These are phyloP conservation scores for Starmera dryadoides DNA, from an alignment of 805 yeast genomes.

Conservation along the genomic window DNA sequence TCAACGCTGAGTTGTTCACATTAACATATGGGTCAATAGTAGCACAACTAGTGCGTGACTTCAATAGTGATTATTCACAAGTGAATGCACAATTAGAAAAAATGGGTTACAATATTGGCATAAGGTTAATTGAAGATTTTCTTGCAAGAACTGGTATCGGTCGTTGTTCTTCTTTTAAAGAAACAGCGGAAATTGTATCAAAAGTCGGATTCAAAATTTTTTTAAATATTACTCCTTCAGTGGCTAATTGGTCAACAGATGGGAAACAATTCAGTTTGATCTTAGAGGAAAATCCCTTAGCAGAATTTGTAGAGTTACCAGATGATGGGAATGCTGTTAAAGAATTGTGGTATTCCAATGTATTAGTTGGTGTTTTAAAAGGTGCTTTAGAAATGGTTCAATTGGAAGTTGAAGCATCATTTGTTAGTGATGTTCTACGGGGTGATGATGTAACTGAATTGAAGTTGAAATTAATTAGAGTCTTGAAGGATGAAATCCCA, in stretches of 20 bases:
- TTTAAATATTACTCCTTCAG: conserved; percentile 70
- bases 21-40: conserved; percentile 92
- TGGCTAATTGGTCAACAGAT: conserved; percentile 72
- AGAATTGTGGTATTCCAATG: conserved; percentile 89
- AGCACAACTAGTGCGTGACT: conserved; percentile 82
- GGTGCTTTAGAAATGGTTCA: conserved; percentile 97
- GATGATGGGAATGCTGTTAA: conserved; percentile 61
- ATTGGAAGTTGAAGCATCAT: conserved; percentile 76
- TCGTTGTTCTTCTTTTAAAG: conserved; percentile 72
- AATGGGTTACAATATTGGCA: conserved; percentile 95
- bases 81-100: conserved; percentile 80
- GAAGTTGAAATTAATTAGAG: conserved; percentile 58
- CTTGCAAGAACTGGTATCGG: conserved; percentile 82
- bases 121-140: conserved; percentile 87
- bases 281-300: conserved; percentile 80
- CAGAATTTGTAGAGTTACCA: conserved; percentile 93
- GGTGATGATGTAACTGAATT: conserved; percentile 83
- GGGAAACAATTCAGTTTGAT: conserved; percentile 67
- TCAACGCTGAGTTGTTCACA: conserved; percentile 90
- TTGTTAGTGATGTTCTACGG: conserved; percentile 71
- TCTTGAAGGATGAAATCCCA: conserved; percentile 90
- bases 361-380: conserved; percentile 80
- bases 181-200: conserved; percentile 80
- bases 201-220: conserved; percentile 90
- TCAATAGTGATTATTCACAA: conserved; percentile 61